phyloP scores from a whole-genome alignment of 2,329 filamentous ascomycete species.

The Beauveria pseudobassiana region DNA sequence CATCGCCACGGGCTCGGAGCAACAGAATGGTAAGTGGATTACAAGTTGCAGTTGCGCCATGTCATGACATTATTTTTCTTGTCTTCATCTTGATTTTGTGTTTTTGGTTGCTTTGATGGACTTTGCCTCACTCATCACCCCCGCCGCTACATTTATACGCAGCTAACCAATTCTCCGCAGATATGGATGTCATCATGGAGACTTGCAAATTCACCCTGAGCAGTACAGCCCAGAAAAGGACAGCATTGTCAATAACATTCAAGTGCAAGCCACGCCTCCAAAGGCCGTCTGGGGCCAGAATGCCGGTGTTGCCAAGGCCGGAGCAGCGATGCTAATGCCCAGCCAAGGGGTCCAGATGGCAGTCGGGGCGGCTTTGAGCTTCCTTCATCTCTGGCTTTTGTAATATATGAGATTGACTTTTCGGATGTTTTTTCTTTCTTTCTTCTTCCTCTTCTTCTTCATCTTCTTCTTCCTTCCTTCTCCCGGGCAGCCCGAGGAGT shows the following conservation, averaged over 20 bases:
- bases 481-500: too few relatives aligned
- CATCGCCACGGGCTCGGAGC: constrained; percentile 24
- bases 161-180: constrained; percentile 16
- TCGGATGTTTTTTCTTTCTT: not conserved
- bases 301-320: constrained; percentile 4
- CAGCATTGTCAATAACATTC: constrained; percentile 24
- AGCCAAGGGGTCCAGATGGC: not conserved
- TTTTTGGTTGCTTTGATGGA: not conserved
- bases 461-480: not conserved
- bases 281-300: constrained; percentile 15
- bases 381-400: not conserved
- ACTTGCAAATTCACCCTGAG: constrained; percentile 26
- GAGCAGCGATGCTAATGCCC: not conserved
- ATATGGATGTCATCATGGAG: constrained; percentile 28
- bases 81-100: not conserved
- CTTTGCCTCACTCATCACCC: too few relatives aligned
- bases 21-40: constrained; percentile 24
- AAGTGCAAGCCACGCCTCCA: constrained; percentile 26
- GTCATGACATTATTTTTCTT: not conserved
- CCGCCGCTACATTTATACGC: not conserved
- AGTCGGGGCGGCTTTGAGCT: not conserved
- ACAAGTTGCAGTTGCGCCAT: not conserved
- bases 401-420: not conserved
- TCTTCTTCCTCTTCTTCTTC: not conserved
- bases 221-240: constrained; percentile 25